Conservation (phyloP, 1,284 basidiomycete species). For the Ceratobasidium sp. region DNA sequence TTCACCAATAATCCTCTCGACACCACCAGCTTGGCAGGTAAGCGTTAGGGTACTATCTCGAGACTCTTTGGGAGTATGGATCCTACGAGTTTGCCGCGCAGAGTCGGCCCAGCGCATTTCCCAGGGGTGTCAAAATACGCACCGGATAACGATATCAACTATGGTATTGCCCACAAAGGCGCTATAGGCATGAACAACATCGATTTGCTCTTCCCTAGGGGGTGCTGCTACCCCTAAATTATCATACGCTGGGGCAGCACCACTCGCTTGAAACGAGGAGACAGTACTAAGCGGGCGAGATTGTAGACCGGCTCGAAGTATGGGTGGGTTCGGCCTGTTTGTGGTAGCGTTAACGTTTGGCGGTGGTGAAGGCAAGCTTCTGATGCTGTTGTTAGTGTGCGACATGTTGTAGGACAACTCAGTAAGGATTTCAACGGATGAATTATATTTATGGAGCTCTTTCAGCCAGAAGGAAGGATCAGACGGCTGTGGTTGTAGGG, state of each 20-base stretch:
- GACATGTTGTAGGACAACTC: not conserved
- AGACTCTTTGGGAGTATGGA: constrained; percentile 17
- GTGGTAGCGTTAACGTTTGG: not conserved
- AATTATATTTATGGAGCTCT: too few species aligned
- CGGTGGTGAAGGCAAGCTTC: constrained; percentile 12
- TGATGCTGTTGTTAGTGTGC: not conserved
- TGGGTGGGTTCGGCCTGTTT: not conserved
- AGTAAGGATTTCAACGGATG: too few species aligned
- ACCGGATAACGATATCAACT: constrained; percentile 20
- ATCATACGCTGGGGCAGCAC: not conserved
- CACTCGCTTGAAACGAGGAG: not conserved
- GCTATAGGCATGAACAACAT: constrained; percentile 16
- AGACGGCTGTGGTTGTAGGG: not conserved
- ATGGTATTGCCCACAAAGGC: not conserved
- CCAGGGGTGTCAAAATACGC: not conserved
- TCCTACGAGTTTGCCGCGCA: not conserved
- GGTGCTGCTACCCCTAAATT: not conserved
- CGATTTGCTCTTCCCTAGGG: not conserved
- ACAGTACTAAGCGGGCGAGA: not conserved
- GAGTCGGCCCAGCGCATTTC: not conserved
- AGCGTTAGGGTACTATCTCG: constrained; percentile 23
- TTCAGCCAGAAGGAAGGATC: too few species aligned
- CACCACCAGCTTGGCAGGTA: constrained; percentile 26
- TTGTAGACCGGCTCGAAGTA: not conserved
- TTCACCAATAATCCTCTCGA: constrained; percentile 25